Evolutionary conservation across 1,284 basidiomycete genomes (phyloP).

Genomic region (Ganoderma multipileum): DNA sequence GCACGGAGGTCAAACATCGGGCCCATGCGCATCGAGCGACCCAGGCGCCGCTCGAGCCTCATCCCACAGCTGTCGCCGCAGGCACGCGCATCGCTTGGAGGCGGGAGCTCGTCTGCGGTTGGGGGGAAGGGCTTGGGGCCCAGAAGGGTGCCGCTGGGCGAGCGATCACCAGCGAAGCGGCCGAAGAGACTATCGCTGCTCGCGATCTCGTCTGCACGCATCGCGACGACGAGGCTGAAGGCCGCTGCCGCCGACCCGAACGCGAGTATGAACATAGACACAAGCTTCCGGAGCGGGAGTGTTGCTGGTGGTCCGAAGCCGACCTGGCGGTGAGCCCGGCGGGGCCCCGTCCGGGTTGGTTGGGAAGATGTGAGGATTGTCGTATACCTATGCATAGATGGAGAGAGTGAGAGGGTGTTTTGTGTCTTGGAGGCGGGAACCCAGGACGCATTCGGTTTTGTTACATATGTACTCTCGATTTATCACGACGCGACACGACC

Average conservation of each 20-base stretch:
- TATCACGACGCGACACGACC: conserved; percentile 33
- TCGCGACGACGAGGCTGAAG: conserved; percentile 35
- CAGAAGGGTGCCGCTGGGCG: conserved; percentile 37
- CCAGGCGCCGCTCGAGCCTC: conserved; percentile 75
- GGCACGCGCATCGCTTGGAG: conserved; percentile 33
- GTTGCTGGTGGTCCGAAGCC: conserved; percentile 27
- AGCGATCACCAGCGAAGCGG: conserved; percentile 65
- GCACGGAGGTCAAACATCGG: conserved; percentile 75
- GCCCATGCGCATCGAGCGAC: conserved; percentile 71
- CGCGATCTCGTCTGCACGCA: conserved; percentile 39
- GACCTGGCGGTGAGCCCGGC: conserved; percentile 26
- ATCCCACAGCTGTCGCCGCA: conserved; percentile 68
- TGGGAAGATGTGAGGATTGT: not conserved
- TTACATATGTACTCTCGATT: conserved; percentile 26
- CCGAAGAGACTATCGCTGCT: conserved; percentile 67
- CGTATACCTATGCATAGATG: conserved; percentile 5
- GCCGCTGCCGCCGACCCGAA: conserved; percentile 47
- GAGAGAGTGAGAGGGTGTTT: conserved; percentile 1
- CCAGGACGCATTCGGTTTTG: conserved; percentile 11
- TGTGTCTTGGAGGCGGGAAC: conserved; percentile 24
- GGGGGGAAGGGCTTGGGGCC: conserved; percentile 36
- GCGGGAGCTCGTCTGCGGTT: conserved; percentile 26
- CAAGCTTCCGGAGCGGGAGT: conserved; percentile 48
- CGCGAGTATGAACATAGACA: conserved; percentile 57
- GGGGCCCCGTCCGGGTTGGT: not conserved